Evolutionary conservation across 2,329 filamentous ascomycete genomes (phyloP).

Genomic region (Didymella pomorum): DNA sequence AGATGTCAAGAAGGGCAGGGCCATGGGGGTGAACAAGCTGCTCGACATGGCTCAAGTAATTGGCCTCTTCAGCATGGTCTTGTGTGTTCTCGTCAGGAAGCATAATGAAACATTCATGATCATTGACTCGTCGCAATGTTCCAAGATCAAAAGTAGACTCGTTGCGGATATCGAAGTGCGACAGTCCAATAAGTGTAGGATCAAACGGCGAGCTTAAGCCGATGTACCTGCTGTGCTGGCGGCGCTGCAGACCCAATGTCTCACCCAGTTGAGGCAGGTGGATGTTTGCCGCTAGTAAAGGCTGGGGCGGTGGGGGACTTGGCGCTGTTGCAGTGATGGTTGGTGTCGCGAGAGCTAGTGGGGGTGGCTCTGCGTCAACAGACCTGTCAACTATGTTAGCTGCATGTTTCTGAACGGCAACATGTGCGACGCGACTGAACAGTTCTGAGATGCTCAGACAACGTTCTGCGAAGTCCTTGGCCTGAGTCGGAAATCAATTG

Average conservation of each 20-base stretch:
- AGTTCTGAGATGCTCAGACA: neutral
- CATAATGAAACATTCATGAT: constrained; percentile 80
- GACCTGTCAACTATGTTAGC: constrained; percentile 46
- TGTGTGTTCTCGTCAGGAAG: constrained; percentile 77
- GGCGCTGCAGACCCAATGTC: constrained; percentile 74
- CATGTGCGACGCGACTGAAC: constrained; percentile 4
- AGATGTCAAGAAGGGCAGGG: constrained; percentile 78
- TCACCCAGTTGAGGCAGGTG: constrained; percentile 54
- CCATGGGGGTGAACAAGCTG: constrained; percentile 78
- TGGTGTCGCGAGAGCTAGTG: constrained; percentile 51
- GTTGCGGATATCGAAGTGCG: constrained; percentile 80
- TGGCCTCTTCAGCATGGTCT: constrained; percentile 72
- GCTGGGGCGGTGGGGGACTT: constrained; percentile 46
- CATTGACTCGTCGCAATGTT: constrained; percentile 75
- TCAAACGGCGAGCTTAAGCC: constrained; percentile 85
- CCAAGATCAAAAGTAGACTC: constrained; percentile 74
- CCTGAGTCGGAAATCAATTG: neutral
- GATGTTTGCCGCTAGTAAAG: constrained; percentile 37
- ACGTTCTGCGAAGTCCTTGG: neutral
- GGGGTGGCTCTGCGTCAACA: constrained; percentile 51
- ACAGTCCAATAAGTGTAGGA: constrained; percentile 81
- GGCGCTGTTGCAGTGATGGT: constrained; percentile 52
- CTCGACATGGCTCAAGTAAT: constrained; percentile 77
- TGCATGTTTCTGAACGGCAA: constrained; percentile 17
- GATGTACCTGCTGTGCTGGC: constrained; percentile 84